Evolutionary conservation across 2,329 filamentous ascomycete genomes (phyloP), one percentile per base, ranked within the genome.

Genomic region (Magnaporthales sp.): DNA sequence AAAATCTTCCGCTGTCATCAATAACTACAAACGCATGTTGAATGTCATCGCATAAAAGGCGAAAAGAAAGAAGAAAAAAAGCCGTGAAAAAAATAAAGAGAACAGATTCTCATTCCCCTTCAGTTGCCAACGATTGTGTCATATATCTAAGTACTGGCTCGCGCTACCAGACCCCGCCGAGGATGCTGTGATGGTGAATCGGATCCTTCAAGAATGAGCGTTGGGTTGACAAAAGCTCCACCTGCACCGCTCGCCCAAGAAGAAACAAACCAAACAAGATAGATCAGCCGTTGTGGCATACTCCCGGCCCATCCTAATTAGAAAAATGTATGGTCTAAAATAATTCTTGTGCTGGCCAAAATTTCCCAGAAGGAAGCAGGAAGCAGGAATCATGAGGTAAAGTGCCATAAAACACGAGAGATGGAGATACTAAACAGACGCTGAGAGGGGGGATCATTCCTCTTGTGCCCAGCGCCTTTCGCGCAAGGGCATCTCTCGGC

Each of bases 401-500:
- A 54, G 56, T 11, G 22, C 8, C 27, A 13, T 31, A 15, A 46
- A 54, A n/a, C n/a, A n/a, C 6, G 13, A 22, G 19, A 13, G 15
- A 32, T 38, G 31, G 13, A 30, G 22, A 22, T 13, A 24, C n/a
- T 7, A 27, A 62, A 30, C 29, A 7, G 27, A 26, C 13, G 6
- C n/a, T n/a, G 26, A 46, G 24, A 29, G 9, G 32, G n/a, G 62
- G 24, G 22, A 11, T 69, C 68, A 77, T 71, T 78, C 74, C 68
- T 75, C 71, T 73, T 89, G 83, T 30, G 89, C 86, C 94, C 94
- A 98, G 72, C 91, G 85, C 76, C 83, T 83, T 78, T 98, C 94
- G 66, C 94, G 84, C 66, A 95, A 75, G 1, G 91, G 86, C 79
- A 88, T 84, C 68, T 91, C 85, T 70, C 84, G 82, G n/a, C 79